Conservation (phyloP, 176 grass and related monocot genomes). For the Phyllostachys edulis region DNA sequence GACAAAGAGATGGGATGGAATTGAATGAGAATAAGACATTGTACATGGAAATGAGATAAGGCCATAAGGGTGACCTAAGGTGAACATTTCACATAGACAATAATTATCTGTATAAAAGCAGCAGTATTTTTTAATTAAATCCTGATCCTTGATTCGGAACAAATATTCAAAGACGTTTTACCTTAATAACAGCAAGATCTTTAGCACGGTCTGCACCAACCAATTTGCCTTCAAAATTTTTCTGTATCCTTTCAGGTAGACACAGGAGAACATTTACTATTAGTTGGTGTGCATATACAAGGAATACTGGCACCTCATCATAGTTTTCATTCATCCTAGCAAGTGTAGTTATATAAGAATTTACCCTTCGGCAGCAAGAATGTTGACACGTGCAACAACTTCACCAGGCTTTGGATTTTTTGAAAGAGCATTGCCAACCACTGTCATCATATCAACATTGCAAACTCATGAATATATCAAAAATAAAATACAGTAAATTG, state of each 20-base stretch:
- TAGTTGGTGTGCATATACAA: conserved; percentile 16
- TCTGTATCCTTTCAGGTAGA: conserved; percentile 76
- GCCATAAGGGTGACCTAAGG: not conserved
- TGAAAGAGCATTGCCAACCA: conserved; percentile 94
- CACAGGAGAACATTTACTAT: conserved; percentile 8
- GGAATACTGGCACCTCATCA: not conserved
- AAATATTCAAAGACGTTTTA: conserved; percentile 33
- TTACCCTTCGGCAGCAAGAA: conserved; percentile 93
- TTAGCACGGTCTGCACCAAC: conserved; percentile 85
- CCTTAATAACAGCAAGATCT: conserved; percentile 92
- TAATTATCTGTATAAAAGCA: not conserved
- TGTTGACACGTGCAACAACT: conserved; percentile 89
- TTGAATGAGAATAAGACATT: not conserved
- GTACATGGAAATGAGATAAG: conserved; percentile 12
- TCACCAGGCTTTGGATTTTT: conserved; percentile 74
- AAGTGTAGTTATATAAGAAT: conserved; percentile 25
- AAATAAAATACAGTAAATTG: conserved; percentile 11
- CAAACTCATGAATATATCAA: not conserved
- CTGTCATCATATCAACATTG: conserved; percentile 36
- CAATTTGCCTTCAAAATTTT: conserved; percentile 92
- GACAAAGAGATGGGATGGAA: not conserved
- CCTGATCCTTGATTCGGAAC: not conserved
- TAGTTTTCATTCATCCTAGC: not conserved
- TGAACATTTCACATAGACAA: not conserved
- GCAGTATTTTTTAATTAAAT: not conserved